These are phyloP conservation scores for Trichoderma citrinoviride DNA, from an alignment of 2,329 filamentous ascomycete genomes.

Conservation along the genomic window DNA sequence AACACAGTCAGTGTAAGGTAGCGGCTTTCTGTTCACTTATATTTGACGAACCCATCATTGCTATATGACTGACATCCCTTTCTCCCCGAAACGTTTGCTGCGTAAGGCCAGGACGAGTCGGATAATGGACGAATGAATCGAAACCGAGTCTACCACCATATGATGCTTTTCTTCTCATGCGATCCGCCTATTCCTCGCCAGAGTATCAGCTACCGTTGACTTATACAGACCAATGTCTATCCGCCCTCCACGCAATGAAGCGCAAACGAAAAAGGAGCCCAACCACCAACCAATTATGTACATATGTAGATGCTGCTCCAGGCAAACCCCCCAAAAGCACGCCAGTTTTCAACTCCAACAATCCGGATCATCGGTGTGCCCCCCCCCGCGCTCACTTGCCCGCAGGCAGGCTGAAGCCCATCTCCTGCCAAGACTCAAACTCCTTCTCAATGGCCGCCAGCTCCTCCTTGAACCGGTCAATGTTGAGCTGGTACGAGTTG, in stretches of 20 bases:
- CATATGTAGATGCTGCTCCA: not conserved
- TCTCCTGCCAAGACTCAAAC: slow-evolving; percentile 16
- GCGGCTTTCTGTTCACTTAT: too few relatives aligned
- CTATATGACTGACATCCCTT: too few relatives aligned
- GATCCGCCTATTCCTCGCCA: not conserved
- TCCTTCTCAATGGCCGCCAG: slow-evolving; percentile 17
- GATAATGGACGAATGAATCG: too few relatives aligned
- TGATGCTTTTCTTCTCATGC: not conserved
- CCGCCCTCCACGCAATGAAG: slow-evolving; percentile 3
- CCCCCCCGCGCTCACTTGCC: not conserved
- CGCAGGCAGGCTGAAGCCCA: slow-evolving; percentile 17
- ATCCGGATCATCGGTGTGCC: too few relatives aligned
- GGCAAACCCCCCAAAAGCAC: not conserved
- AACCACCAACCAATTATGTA: slow-evolving; percentile 5
- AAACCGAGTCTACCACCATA: not conserved
- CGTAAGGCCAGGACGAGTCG: too few relatives aligned
- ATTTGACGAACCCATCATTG: too few relatives aligned
- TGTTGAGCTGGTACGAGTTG: slow-evolving; percentile 6
- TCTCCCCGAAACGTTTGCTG: too few relatives aligned
- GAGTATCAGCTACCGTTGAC: not conserved
- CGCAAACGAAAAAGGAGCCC: not conserved
- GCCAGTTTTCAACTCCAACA: not conserved
- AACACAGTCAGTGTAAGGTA: too few relatives aligned
- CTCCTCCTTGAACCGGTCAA: slow-evolving; percentile 16
- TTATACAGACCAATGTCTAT: not conserved